Conservation (phyloP, 495 filamentous ascomycete genomes). For the Neurospora hispaniola region DNA sequence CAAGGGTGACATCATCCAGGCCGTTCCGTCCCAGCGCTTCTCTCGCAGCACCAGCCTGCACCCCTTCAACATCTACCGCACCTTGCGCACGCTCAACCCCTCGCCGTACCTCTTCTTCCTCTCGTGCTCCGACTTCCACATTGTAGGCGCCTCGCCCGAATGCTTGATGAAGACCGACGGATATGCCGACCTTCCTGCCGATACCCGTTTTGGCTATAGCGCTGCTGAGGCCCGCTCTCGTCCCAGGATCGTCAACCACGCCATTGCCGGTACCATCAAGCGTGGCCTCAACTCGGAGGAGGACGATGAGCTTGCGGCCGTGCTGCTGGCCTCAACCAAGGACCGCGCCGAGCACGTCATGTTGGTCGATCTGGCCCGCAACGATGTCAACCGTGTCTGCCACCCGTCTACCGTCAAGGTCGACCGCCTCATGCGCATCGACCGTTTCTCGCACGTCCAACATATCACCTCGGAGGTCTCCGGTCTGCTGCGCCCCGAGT, state of each 20-base stretch:
- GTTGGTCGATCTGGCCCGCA: constrained; percentile 94
- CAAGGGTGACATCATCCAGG: constrained; percentile 91
- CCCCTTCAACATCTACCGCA: constrained; percentile 97
- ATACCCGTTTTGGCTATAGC: constrained; percentile 18
- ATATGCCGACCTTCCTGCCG: constrained; percentile 18
- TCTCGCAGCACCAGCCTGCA: constrained; percentile 81
- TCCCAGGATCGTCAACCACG: constrained; percentile 87
- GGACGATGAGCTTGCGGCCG: constrained; percentile 66
- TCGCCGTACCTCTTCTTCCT: constrained; percentile 97
- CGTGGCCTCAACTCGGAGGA: constrained; percentile 71
- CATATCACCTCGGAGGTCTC: constrained; percentile 93
- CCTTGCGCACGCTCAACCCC: constrained; percentile 89
- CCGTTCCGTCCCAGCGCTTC: constrained; percentile 88
- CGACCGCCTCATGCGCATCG: constrained; percentile 89
- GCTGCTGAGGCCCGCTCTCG: constrained; percentile 23
- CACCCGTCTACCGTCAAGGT: constrained; percentile 81
- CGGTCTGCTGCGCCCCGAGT: constrained; percentile 66
- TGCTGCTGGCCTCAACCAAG: constrained; percentile 72
- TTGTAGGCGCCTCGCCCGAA: constrained; percentile 90
- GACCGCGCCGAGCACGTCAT: constrained; percentile 98
- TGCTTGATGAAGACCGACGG: constrained; percentile 79
- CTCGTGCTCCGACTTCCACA: constrained; percentile 80
- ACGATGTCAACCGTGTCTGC: constrained; percentile 94
- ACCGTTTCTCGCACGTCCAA: constrained; percentile 93
- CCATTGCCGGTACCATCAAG: constrained; percentile 90